A percentile compares a stretch with the other conserved stretches of the same genome.
These are phyloP conservation scores for Leishmania major DNA, from an alignment of 208 protist genomes.

Conservation along the genomic window DNA sequence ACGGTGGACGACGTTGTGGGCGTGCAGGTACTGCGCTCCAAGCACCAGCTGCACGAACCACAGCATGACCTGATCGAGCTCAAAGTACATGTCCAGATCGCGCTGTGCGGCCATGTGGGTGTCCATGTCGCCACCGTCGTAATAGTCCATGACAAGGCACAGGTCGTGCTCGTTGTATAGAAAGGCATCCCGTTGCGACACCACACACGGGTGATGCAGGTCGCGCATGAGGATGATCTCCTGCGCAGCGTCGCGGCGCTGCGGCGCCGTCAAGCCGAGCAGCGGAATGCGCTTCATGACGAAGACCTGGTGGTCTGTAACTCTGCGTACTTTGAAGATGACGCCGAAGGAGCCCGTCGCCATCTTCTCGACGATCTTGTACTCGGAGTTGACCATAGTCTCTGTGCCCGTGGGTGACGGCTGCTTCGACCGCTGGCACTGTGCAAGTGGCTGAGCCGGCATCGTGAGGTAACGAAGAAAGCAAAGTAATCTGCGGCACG, in stretches of 20 bases:
- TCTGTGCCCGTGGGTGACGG: not conserved
- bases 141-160: conserved; percentile 93
- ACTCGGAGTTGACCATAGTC: conserved; percentile 33
- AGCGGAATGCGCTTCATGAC: conserved; percentile 88
- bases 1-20: conserved; percentile 76
- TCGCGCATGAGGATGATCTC: conserved; percentile 81
- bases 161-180: conserved; percentile 81
- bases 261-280: conserved; percentile 49
- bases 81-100: conserved; percentile 71
- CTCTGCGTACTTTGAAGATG: conserved; percentile 74
- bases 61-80: conserved; percentile 67
- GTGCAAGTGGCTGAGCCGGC: not conserved
- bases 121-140: conserved; percentile 90
- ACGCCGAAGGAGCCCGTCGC: conserved; percentile 79
- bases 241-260: conserved; percentile 70
- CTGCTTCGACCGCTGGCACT: not conserved
- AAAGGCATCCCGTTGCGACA: conserved; percentile 79
- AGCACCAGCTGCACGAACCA: conserved; percentile 87
- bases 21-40: conserved; percentile 84
- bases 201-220: conserved; percentile 85
- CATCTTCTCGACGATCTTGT: conserved; percentile 85
- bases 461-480: not conserved
- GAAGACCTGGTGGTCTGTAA: conserved; percentile 58
- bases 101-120: conserved; percentile 55
- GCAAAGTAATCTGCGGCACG: not conserved